Base-by-base conservation (phyloP, 2,329 filamentous ascomycete genomes). In the Fonsecaea erecta region DNA sequence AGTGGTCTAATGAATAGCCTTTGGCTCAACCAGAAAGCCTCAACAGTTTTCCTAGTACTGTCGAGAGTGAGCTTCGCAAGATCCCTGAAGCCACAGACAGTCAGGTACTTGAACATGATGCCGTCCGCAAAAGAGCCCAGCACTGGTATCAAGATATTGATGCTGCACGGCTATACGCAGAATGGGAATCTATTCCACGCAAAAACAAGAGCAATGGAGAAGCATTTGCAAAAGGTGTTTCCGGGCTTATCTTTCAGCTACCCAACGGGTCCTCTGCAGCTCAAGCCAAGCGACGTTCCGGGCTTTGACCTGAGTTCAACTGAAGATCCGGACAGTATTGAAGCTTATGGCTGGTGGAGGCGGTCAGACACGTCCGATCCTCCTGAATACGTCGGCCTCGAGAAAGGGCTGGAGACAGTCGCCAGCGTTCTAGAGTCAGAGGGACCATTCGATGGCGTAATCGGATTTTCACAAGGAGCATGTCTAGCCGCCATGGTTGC, bases 101-200 rank as follows among this genome's bases (percentile, higher is more conserved):
- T 24, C 2, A 52, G 61, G 58, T 21, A 62, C 35, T 58, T 64
- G 18, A 21, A 57, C 32, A 65, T 67, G 11, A 69, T 69, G 67
- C 62, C 67, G 43, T 51, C 67, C 9, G 57, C 62, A 26, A 65
- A 57, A 52, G 62, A 60, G 28, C 56, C 63, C 9, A n/a, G 35
- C 8, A 8, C 54, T 46, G 28, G 26, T n/a, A 52, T 82, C 62
- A 91, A 88, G 77, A 88, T 93, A 68, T 82, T 93, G 52, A 92
- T 93, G 89, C 83, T 93, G 30, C 90, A 93, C 73, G 90, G 94
- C 77, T 97, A 88, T 85, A 97, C 94, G 7, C 94, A 98, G 82
- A 96, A 91, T 30, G 93, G 93, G 3, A 78, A 88, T 3, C 82
- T 93, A 68, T 97, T 97, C 85, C 89, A 87, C 75, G 86, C 89